Percentiles rank a stretch among this genome's conserved stretches.
Evolutionary conservation across 1,284 basidiomycete genomes (phyloP).

Genomic region (Papiliotrema fonsecae): DNA sequence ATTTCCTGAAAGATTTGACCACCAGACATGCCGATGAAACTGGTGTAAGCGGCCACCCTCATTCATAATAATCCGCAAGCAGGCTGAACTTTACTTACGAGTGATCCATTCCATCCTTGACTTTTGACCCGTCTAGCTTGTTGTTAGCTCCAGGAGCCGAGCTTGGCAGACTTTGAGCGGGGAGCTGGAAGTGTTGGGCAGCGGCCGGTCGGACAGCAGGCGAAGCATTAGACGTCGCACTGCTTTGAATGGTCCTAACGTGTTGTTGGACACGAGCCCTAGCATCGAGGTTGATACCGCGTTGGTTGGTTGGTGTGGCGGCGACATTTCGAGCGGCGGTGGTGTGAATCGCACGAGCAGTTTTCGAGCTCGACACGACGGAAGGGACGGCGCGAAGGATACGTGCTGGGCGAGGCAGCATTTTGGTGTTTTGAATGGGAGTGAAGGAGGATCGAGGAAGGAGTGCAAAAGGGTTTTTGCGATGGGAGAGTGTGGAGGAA

Average conservation of each 20-base stretch:
- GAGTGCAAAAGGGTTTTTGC: conserved; percentile 1
- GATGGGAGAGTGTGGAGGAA: too few species aligned
- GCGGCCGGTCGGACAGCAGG: conserved; percentile 52
- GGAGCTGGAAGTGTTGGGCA: conserved; percentile 44
- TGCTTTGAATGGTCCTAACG: conserved; percentile 61
- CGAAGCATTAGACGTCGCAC: conserved; percentile 56
- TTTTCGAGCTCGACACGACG: conserved; percentile 24
- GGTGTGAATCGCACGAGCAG: conserved; percentile 15
- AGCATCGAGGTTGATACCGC: conserved; percentile 45
- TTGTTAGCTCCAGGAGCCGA: conserved; percentile 26
- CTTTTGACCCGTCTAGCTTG: conserved; percentile 16
- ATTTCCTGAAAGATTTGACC: conserved; percentile 99
- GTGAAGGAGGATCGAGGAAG: conserved; percentile 13
- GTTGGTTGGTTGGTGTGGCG: conserved; percentile 22
- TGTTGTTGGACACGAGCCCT: conserved; percentile 63
- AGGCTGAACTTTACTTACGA: conserved; percentile 32
- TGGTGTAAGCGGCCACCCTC: conserved; percentile 7
- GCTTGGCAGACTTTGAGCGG: conserved; percentile 33
- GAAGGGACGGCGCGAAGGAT: conserved; percentile 26
- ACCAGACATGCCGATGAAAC: conserved; percentile 90
- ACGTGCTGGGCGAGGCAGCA: conserved; percentile 33
- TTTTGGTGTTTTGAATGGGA: conserved; percentile 15
- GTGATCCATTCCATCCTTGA: conserved; percentile 40
- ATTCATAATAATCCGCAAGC: not conserved
- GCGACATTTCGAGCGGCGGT: too few species aligned